Conservation (phyloP, 169 alveolate species). For the Neospora caninum region DNA sequence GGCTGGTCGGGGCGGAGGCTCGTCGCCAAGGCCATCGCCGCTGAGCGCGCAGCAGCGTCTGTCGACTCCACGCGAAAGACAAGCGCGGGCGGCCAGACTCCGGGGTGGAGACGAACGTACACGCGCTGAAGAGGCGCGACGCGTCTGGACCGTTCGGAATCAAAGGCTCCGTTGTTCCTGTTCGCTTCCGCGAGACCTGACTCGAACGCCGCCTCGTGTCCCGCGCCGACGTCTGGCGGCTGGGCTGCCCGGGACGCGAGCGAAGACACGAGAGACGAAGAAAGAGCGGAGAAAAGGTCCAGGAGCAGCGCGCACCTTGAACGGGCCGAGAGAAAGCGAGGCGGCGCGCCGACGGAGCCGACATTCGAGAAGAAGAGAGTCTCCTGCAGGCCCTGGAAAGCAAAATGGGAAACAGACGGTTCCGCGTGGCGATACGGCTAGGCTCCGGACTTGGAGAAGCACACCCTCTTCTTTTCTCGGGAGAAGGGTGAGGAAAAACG, state of each 20-base stretch:
- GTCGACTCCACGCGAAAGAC: not conserved
- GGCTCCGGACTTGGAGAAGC: no score
- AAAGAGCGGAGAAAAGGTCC: not conserved
- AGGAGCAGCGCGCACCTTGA: not conserved
- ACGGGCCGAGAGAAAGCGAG: not conserved
- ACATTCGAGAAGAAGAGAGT: slow-evolving; percentile 10
- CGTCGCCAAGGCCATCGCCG: not conserved
- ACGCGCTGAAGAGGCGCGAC: not conserved
- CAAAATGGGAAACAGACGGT: not conserved
- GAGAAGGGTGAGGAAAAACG: no score
- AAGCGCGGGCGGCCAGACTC: slow-evolving; percentile 21
- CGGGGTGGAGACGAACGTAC: slow-evolving; percentile 21
- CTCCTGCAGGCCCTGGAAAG: not conserved
- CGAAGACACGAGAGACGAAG: not conserved
- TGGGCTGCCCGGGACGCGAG: not conserved
- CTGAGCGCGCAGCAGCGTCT: not conserved
- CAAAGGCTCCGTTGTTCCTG: not conserved
- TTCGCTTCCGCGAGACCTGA: not conserved
- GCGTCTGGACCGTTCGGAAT: not conserved
- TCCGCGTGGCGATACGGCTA: not conserved
- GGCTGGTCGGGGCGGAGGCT: not conserved
- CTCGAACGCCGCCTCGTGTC: not conserved
- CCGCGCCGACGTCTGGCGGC: not conserved
- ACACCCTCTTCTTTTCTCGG: no score
- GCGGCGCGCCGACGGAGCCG: slow-evolving; percentile 26